phyloP scores from a whole-genome alignment of 2,329 filamentous ascomycete species.

The Penicillium decumbens region DNA sequence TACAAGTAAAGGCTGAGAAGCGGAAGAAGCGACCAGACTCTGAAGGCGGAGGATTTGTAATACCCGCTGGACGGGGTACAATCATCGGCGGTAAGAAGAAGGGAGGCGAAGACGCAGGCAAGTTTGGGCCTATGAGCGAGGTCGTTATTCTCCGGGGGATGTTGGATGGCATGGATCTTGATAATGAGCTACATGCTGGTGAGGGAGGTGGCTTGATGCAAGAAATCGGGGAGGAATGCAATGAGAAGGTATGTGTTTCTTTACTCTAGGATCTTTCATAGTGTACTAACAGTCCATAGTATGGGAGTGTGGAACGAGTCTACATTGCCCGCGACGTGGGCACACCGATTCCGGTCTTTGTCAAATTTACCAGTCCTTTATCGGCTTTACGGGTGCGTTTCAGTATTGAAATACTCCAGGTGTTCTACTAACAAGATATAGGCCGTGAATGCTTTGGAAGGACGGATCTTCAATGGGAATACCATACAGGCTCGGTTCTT shows the following conservation, averaged over 20 bases:
- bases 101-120: conserved; percentile 46
- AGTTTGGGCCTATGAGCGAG: conserved; percentile 69
- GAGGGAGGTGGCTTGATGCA: conserved; percentile 67
- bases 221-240: conserved; percentile 93
- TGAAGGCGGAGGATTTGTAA: conserved; percentile 72
- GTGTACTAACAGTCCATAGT: conserved; percentile 46
- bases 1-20: conserved; percentile 81
- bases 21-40: conserved; percentile 72
- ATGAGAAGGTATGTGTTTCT: conserved; percentile 59
- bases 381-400: conserved; percentile 73
- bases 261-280: not conserved
- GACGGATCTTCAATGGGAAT: conserved; percentile 83
- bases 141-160: conserved; percentile 81
- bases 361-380: conserved; percentile 83
- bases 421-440: conserved; percentile 33
- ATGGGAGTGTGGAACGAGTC: conserved; percentile 75
- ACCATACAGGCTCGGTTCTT: conserved; percentile 77
- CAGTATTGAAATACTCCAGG: not conserved
- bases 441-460: conserved; percentile 86
- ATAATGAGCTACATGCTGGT: conserved; percentile 65
- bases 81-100: conserved; percentile 73
- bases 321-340: conserved; percentile 62
- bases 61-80: conserved; percentile 65
- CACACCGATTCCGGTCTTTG: conserved; percentile 66
- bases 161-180: conserved; percentile 77